These are phyloP conservation scores for Elsinoe fawcettii DNA, from an alignment of 2,329 filamentous ascomycete genomes.

Conservation along the genomic window DNA sequence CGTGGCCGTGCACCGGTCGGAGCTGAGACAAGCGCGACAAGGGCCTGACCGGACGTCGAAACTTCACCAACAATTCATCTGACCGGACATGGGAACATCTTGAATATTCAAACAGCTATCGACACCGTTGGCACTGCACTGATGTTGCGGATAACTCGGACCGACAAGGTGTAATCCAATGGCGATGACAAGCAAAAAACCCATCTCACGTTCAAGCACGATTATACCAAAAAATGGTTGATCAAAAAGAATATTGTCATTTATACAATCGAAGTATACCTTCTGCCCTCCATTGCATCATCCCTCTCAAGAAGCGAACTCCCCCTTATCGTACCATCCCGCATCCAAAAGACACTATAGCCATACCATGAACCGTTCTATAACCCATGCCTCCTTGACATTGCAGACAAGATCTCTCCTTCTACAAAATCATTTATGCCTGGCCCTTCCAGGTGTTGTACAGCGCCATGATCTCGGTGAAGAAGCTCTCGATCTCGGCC, in stretches of 20 bases:
- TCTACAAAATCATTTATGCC: neutral
- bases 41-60: no score
- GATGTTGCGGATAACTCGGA: no score
- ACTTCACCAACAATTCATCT: no score
- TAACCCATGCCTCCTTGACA: neutral
- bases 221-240: neutral
- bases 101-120: no score
- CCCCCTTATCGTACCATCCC: neutral
- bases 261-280: neutral
- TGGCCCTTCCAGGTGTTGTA: constrained; percentile 13
- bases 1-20: no score
- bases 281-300: neutral
- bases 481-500: constrained; percentile 10
- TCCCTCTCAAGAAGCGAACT: constrained; percentile 1
- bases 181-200: no score
- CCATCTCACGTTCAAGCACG: no score
- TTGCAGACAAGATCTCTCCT: neutral
- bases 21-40: no score
- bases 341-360: neutral
- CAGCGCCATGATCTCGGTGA: constrained; percentile 5
- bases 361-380: neutral
- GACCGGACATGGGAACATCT: no score
- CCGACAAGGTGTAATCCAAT: no score
- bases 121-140: no score
- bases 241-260: neutral